These are phyloP conservation scores for Eimeria zaria DNA, from an alignment of 169 alveolate species.

Conservation along the genomic window DNA sequence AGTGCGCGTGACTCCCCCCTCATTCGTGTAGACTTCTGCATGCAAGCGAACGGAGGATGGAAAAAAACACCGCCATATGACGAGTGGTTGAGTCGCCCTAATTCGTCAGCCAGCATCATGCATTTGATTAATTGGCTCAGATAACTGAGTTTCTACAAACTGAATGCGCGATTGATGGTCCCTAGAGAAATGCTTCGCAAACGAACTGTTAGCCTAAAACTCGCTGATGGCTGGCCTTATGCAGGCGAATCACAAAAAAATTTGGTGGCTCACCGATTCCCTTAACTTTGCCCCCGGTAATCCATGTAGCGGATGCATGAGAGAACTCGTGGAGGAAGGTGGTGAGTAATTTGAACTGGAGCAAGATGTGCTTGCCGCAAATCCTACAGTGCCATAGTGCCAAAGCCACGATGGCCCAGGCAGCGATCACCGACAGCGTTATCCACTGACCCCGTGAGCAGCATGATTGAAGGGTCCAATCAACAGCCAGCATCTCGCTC, in stretches of 20 bases:
- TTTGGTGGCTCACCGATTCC: conserved; percentile 86
- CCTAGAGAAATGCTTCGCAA: not conserved
- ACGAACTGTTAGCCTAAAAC: not conserved
- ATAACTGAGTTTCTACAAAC: not conserved
- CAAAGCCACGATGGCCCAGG: conserved; percentile 58
- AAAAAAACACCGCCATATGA: not conserved
- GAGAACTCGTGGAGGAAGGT: conserved; percentile 90
- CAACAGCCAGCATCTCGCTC: conserved; percentile 42
- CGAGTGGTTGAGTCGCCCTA: not conserved
- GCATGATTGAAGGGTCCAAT: conserved; percentile 72
- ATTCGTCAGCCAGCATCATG: not conserved
- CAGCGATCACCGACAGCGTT: conserved; percentile 54
- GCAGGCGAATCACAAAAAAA: not conserved
- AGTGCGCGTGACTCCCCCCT: conserved; percentile 89
- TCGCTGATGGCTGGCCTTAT: not conserved
- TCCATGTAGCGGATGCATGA: conserved; percentile 91
- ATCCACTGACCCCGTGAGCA: conserved; percentile 83
- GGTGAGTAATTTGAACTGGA: conserved; percentile 89
- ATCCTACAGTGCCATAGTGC: conserved; percentile 69
- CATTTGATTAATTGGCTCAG: not conserved
- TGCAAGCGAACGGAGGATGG: not conserved
- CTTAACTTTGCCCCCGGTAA: conserved; percentile 89
- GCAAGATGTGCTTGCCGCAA: conserved; percentile 83
- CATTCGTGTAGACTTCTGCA: conserved; percentile 89
- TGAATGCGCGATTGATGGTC: not conserved